phyloP scores from a whole-genome alignment of 768 basidiomycete genomes.

The Coprinopsis sp. region DNA sequence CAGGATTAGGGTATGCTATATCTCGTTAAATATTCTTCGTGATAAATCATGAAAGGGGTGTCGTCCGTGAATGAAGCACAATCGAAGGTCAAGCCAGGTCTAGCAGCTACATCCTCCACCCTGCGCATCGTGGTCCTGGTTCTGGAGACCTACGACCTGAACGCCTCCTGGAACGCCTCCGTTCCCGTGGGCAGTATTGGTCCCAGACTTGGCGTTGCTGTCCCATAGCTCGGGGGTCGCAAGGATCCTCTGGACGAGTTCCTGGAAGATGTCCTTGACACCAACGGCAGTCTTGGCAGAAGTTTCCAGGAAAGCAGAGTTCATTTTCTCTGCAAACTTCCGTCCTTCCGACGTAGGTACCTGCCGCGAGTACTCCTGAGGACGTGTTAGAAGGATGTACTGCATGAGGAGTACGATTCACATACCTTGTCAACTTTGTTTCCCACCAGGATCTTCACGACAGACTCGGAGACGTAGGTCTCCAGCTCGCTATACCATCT shows the following conservation, averaged over 20 bases:
- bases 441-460: slow-evolving; percentile 93
- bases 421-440: slow-evolving; percentile 84
- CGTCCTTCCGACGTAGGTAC: slow-evolving; percentile 76
- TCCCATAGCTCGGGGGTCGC: slow-evolving; percentile 83
- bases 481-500: slow-evolving; percentile 92
- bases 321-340: slow-evolving; percentile 77
- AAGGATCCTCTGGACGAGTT: slow-evolving; percentile 77
- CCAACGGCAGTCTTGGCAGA: slow-evolving; percentile 88
- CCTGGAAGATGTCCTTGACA: slow-evolving; percentile 67
- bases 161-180: slow-evolving; percentile 49
- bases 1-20: too few species aligned
- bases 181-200: slow-evolving; percentile 34
- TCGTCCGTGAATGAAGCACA: too few species aligned
- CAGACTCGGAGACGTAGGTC: slow-evolving; percentile 80
- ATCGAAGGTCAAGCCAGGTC: neutral
- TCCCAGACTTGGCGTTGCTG: slow-evolving; percentile 16
- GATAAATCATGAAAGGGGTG: too few species aligned
- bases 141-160: slow-evolving; percentile 38
- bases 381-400: too few species aligned
- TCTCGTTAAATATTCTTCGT: too few species aligned
- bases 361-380: slow-evolving; percentile 89
- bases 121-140: slow-evolving; percentile 20
- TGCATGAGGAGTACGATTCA: neutral
- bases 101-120: slow-evolving; percentile 28
- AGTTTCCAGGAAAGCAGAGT: slow-evolving; percentile 85